A percentile compares a stretch with the other conserved stretches of the same genome.
phyloP scores from a whole-genome alignment of 768 basidiomycete species.

The Tricholoma furcatifolium region DNA sequence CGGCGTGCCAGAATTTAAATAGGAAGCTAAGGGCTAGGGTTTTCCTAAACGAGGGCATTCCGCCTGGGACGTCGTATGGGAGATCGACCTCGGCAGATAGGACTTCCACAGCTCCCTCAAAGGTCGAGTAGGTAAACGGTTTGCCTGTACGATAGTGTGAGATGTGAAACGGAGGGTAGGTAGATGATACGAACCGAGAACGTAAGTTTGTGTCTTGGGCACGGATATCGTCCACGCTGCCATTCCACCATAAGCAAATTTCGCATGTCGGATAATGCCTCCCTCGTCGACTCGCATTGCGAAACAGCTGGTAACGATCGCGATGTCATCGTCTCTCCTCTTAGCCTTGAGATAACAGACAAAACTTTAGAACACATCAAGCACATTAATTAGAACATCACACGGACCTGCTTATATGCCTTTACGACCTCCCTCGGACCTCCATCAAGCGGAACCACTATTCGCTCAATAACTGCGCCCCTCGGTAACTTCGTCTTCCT shows the following conservation, averaged over 20 bases:
- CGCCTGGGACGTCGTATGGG: conserved; percentile 14
- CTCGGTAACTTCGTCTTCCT: conserved; percentile 12
- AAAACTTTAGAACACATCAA: neutral
- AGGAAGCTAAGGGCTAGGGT: conserved; percentile 17
- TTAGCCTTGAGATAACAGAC: conserved; percentile 1
- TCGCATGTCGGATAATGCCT: conserved; percentile 10
- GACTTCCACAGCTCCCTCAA: conserved; percentile 9
- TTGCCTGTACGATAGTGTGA: conserved; percentile 9
- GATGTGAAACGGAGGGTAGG: neutral
- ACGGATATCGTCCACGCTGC: conserved; percentile 14
- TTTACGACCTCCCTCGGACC: conserved; percentile 14
- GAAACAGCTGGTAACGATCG: conserved; percentile 16
- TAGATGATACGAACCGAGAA: conserved; percentile 4
- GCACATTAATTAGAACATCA: neutral
- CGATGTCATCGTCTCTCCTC: conserved; percentile 17
- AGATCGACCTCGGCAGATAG: conserved; percentile 13
- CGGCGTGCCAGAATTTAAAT: conserved; percentile 18
- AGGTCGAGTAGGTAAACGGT: conserved; percentile 7
- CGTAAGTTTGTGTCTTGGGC: conserved; percentile 13
- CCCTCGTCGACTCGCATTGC: conserved; percentile 7
- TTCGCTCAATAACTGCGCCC: conserved; percentile 11
- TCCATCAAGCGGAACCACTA: conserved; percentile 15
- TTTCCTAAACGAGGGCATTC: conserved; percentile 16
- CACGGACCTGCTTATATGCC: conserved; percentile 16
- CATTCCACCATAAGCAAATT: conserved; percentile 17